phyloP scores from a whole-genome alignment of 2,329 filamentous ascomycete genomes.

The Penicillium paneum region DNA sequence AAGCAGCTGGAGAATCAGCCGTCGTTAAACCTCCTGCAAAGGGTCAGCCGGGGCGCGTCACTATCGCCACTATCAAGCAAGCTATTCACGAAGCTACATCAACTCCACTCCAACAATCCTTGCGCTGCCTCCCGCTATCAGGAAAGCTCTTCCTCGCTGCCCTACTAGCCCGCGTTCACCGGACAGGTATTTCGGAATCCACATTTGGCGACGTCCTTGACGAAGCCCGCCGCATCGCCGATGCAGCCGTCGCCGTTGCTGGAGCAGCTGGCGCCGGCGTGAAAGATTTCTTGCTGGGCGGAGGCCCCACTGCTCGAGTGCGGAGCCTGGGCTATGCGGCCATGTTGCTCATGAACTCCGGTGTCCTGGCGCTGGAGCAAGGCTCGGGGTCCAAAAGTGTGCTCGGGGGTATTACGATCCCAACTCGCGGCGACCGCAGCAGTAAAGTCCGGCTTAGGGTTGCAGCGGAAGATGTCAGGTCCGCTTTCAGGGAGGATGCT shows the following conservation, averaged over 20 bases:
- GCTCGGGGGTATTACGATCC: constrained; percentile 44
- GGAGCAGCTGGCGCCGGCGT: constrained; percentile 58
- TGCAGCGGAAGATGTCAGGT: constrained; percentile 84
- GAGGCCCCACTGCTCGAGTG: constrained; percentile 46
- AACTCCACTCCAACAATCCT: constrained; percentile 84
- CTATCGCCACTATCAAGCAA: constrained; percentile 87
- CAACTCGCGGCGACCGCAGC: constrained; percentile 72
- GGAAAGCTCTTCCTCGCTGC: constrained; percentile 84
- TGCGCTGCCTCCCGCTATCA: constrained; percentile 75
- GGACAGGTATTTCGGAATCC: constrained; percentile 82
- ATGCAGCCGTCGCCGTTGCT: constrained; percentile 41
- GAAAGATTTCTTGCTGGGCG: constrained; percentile 57
- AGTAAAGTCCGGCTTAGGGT: constrained; percentile 83
- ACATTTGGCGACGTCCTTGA: constrained; percentile 86
- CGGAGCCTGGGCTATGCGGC: constrained; percentile 68
- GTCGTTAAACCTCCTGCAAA: constrained; percentile 23
- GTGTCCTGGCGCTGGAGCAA: constrained; percentile 76
- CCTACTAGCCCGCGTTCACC: constrained; percentile 70
- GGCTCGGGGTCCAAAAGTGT: constrained; percentile 28
- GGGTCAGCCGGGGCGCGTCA: constrained; percentile 60
- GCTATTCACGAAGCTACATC: constrained; percentile 94
- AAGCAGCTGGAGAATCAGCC: constrained; percentile 11
- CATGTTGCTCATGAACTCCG: constrained; percentile 79
- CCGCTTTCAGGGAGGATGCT: constrained; percentile 82
- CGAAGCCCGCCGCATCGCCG: constrained; percentile 69